Conservation (phyloP, 352 stramenopile genomes). For the Halophytophthora polymorphica region DNA sequence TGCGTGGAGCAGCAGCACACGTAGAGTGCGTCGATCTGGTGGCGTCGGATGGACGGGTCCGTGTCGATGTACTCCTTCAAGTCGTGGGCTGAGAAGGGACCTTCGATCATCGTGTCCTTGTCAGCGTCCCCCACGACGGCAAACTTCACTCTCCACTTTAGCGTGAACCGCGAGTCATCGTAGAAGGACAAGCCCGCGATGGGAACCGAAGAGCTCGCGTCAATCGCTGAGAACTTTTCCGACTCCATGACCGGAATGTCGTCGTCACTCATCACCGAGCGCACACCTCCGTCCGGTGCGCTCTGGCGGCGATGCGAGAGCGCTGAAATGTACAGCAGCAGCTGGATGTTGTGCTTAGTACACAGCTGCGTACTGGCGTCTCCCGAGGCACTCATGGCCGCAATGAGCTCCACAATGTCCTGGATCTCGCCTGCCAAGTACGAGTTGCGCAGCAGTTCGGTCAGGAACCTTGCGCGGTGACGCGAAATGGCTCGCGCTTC, state of each 20-base stretch:
- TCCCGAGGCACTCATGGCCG: conserved; percentile 42
- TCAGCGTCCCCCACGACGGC: conserved; percentile 18
- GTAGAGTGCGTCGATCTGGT: conserved; percentile 35
- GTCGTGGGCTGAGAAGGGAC: conserved; percentile 51
- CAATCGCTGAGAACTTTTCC: conserved; percentile 34
- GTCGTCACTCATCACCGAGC: conserved; percentile 22
- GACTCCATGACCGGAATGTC: conserved; percentile 75
- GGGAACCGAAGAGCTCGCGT: conserved; percentile 47
- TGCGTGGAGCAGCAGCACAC: conserved; percentile 74
- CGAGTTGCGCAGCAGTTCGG: conserved; percentile 47
- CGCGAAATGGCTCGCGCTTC: conserved; percentile 40
- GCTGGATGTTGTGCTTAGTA: conserved; percentile 48
- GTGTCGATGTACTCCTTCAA: conserved; percentile 58
- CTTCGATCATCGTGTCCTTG: conserved; percentile 20
- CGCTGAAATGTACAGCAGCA: conserved; percentile 64
- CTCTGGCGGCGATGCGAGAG: conserved; percentile 43
- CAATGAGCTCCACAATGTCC: conserved; percentile 65
- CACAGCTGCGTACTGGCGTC: conserved; percentile 42
- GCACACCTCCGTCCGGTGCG: conserved; percentile 6
- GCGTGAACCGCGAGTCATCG: conserved; percentile 54
- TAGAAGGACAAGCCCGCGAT: conserved; percentile 66
- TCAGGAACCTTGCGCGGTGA: conserved; percentile 49
- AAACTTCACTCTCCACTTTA: conserved; percentile 64
- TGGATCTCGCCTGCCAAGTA: conserved; percentile 52
- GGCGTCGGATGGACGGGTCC: conserved; percentile 26